These are phyloP conservation scores for Trametes versicolor DNA, from an alignment of 1,284 basidiomycete species.

Conservation along the genomic window DNA sequence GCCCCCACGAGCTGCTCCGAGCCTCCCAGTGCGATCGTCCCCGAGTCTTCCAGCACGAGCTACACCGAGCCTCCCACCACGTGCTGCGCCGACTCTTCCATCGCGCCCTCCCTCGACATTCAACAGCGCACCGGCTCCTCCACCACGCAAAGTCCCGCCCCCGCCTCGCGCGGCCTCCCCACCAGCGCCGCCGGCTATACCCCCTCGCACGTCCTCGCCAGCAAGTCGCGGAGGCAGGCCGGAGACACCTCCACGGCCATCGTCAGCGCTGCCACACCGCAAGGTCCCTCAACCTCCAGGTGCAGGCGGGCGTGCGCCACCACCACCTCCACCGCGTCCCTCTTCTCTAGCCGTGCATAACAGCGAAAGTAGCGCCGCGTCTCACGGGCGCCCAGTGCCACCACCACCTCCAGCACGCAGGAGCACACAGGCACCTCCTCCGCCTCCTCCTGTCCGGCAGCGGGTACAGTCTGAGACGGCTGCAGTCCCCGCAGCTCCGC, in stretches of 20 bases:
- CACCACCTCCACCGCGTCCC: constrained; percentile 43
- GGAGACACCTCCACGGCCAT: constrained; percentile 41
- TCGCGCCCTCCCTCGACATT: background rate
- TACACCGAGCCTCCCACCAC: constrained; percentile 37
- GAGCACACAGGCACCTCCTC: constrained; percentile 34
- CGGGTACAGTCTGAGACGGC: constrained; percentile 39
- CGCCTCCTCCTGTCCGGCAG: constrained; percentile 42
- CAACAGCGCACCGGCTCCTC: constrained; percentile 46
- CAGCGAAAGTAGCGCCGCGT: constrained; percentile 41
- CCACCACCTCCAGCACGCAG: constrained; percentile 47
- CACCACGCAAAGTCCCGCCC: constrained; percentile 46
- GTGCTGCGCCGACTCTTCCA: constrained; percentile 39
- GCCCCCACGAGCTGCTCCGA: constrained; percentile 38
- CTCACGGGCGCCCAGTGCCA: constrained; percentile 49
- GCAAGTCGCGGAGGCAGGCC: constrained; percentile 28
- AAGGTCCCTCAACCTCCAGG: constrained; percentile 49
- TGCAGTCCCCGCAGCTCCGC: constrained; percentile 24
- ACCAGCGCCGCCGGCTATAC: constrained; percentile 39
- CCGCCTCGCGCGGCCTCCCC: constrained; percentile 43
- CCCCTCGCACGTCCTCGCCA: constrained; percentile 41
- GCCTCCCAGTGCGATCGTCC: constrained; percentile 31
- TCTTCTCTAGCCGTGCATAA: constrained; percentile 36
- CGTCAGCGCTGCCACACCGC: constrained; percentile 46
- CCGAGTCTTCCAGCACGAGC: constrained; percentile 37
- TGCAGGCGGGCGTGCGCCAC: constrained; percentile 39